A percentile compares a stretch with the other conserved stretches of the same genome.
These are phyloP conservation scores for Stephania yunnanensis DNA, from an alignment of 164 flowering plant genomes.

Conservation along the genomic window DNA sequence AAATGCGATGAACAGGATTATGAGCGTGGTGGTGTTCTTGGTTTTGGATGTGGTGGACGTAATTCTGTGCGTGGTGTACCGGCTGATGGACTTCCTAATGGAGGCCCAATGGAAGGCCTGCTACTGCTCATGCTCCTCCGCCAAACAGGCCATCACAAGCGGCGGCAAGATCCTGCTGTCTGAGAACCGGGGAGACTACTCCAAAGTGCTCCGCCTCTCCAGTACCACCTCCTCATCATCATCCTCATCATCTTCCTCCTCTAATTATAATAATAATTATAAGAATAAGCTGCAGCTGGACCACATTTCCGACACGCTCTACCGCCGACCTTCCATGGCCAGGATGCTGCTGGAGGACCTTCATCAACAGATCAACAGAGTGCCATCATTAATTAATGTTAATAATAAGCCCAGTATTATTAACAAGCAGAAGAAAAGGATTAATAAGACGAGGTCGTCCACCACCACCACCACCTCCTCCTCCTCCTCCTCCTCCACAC, in stretches of 20 bases:
- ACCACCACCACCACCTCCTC: too few relatives aligned
- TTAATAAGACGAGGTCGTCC: conserved; percentile 23
- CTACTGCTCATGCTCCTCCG: conserved; percentile 76
- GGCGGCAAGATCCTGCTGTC: conserved; percentile 71
- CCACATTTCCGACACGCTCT: conserved; percentile 90
- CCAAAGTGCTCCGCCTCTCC: conserved; percentile 56
- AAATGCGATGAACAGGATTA: conserved; percentile 33
- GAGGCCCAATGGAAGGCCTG: conserved; percentile 90
- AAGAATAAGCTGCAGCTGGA: conserved; percentile 55
- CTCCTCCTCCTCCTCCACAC: conserved; percentile 13
- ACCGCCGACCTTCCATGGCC: conserved; percentile 61
- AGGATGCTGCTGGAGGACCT: conserved; percentile 44
- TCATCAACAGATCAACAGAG: conserved; percentile 24
- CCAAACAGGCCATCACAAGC: conserved; percentile 54
- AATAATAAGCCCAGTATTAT: not conserved
- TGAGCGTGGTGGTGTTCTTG: conserved; percentile 69
- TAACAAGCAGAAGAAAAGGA: conserved; percentile 24
- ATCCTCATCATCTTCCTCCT: conserved; percentile 4
- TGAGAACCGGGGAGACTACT: conserved; percentile 51
- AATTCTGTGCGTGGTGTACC: conserved; percentile 57
- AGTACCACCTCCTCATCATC: not conserved
- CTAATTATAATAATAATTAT: not conserved
- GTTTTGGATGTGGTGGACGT: conserved; percentile 66
- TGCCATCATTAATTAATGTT: not conserved
- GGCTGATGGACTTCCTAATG: conserved; percentile 51